phyloP scores from a whole-genome alignment of 306 rosid genomes.

The Echinosophora koreensis region DNA sequence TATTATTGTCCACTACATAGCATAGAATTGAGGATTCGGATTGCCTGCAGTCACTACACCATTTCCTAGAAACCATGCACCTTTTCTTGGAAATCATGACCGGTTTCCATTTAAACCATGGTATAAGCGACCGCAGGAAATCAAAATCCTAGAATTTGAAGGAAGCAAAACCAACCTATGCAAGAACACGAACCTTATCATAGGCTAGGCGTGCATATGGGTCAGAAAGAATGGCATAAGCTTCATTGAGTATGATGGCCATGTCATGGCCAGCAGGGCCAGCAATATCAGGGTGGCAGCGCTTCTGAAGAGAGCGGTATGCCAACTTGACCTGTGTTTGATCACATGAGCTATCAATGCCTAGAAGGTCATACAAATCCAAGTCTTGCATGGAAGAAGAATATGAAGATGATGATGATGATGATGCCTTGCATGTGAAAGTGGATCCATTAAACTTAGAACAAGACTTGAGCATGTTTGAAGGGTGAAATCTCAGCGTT shows the following conservation, averaged over 20 bases:
- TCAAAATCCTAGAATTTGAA: neutral
- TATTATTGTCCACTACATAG: too few relatives aligned
- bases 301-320: conserved; percentile 82
- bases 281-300: conserved; percentile 92
- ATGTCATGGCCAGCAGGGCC: conserved; percentile 94
- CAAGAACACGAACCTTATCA: conserved; percentile 65
- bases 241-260: conserved; percentile 92
- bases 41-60: too few relatives aligned
- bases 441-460: conserved; percentile 33
- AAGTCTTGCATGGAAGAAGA: conserved; percentile 55
- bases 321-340: conserved; percentile 75
- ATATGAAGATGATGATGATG: conserved; percentile 7
- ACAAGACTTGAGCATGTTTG: conserved; percentile 33
- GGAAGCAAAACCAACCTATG: neutral
- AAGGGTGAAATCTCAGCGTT: conserved; percentile 12
- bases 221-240: conserved; percentile 81
- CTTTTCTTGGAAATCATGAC: too few relatives aligned
- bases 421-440: conserved; percentile 61
- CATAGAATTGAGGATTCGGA: neutral
- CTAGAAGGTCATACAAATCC: conserved; percentile 90
- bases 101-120: too few relatives aligned
- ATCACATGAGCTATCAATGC: conserved; percentile 72
- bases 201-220: conserved; percentile 75
- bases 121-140: too few relatives aligned
- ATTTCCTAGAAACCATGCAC: too few relatives aligned